Evolutionary conservation across 768 basidiomycete species (phyloP), one percentile per base, ranked within the genome.

Genomic region (Exsudoporus frostii): DNA sequence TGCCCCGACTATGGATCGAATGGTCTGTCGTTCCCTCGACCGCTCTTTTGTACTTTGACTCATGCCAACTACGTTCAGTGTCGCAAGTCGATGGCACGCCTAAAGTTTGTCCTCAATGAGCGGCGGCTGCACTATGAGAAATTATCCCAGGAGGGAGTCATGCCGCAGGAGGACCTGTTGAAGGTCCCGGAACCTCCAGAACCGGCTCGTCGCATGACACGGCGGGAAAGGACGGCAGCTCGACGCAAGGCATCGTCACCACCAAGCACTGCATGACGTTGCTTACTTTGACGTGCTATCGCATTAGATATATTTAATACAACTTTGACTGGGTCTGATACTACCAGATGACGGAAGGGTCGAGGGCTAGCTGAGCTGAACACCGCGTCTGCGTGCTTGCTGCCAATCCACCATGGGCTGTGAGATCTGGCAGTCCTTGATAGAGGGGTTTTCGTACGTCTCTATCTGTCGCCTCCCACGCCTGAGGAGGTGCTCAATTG

Each of bases 71-170:
- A n/a, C 14, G 19, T 45, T 10, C 58, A 97, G 93, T 87, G 85
- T 71, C 88, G 90, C 20, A 96, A 94, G 76, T 87, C 91, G 19
- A 96, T 97, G 93, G 92, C 91, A n/a, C 85, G 92, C 19, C 92
- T 98, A 70, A 98, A 98, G 70, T 84, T 81, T 53, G 85, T 98
- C 20, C 76, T 98, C 45, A 92, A 92, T 65, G 95, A 98, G 66
- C 86, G 97, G 33, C 80, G 94, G 41, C 68, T 92, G 22, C 92
- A 91, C 9, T 89, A 92, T 56, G 82, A 90, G 33, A 68, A 71
- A 34, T 22, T 72, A 4, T 37, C 43, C 24, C 42, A 44, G 36
- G 60, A 64, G 38, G 67, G 67, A 0, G 47, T 42, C 10, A 51
- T 59, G 57, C 33, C 63, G 7, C 53, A 50, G 47, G 63, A 61